phyloP scores from a whole-genome alignment of 495 filamentous ascomycete genomes.

The Penicillium waksmanii region DNA sequence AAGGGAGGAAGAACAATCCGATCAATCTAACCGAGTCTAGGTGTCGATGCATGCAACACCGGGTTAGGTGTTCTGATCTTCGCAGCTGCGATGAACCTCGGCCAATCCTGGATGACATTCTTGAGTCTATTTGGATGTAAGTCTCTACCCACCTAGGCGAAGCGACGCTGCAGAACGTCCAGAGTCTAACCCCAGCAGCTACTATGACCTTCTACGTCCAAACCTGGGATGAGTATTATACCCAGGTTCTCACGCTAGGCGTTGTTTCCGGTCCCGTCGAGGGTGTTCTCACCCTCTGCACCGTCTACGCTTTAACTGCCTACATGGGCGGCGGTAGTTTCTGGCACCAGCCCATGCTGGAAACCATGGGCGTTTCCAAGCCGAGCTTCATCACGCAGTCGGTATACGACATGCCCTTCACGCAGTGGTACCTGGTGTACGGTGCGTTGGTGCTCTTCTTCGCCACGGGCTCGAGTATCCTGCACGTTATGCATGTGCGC shows the following conservation, averaged over 20 bases:
- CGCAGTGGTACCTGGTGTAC: slow-evolving; percentile 92
- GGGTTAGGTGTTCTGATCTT: slow-evolving; percentile 93
- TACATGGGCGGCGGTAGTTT: slow-evolving; percentile 85
- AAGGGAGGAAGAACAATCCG: not conserved
- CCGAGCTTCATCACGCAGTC: slow-evolving; percentile 65
- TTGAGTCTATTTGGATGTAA: slow-evolving; percentile 80
- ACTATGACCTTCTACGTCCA: slow-evolving; percentile 95
- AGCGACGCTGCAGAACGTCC: slow-evolving; percentile 11
- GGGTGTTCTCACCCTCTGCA: slow-evolving; percentile 82
- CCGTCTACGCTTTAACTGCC: slow-evolving; percentile 84
- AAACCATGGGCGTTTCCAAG: slow-evolving; percentile 68
- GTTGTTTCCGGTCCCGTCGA: slow-evolving; percentile 95
- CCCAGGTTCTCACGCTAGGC: slow-evolving; percentile 89
- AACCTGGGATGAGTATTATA: slow-evolving; percentile 99
- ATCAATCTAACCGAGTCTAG: slow-evolving; percentile 33
- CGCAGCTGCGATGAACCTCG: slow-evolving; percentile 86
- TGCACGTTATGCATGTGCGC: slow-evolving; percentile 81
- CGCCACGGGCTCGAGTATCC: slow-evolving; percentile 72
- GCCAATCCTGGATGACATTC: slow-evolving; percentile 89
- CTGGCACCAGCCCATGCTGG: slow-evolving; percentile 84
- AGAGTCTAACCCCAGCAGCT: slow-evolving; percentile 44
- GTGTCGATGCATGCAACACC: slow-evolving; percentile 94
- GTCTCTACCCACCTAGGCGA: slow-evolving; percentile 21
- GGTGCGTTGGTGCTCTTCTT: slow-evolving; percentile 79
- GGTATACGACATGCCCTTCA: slow-evolving; percentile 80